Evolutionary conservation across 176 grass and related monocot genomes (phyloP), one percentile per base, ranked within the genome.

Genomic region (Aegilops sharonensis): DNA sequence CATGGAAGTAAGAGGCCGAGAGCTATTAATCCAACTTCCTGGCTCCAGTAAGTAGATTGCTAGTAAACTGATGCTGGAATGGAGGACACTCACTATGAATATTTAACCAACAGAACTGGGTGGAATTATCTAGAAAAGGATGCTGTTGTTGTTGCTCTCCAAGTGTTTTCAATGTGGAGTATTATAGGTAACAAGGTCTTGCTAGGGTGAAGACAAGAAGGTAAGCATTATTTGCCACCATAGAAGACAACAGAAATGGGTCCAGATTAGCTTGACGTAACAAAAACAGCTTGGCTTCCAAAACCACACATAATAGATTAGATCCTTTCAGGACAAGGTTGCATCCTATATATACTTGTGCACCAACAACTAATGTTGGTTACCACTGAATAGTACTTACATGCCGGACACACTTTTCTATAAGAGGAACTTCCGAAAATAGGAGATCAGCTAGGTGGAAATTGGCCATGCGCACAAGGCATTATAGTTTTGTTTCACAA

Each of bases 101-200:
- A 69, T 35, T 69, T 47, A 9, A 34, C 60, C 54, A 47, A 81
- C 13, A 73, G 4, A 9, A 20, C 17, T 39, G 21, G 15, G 18
- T 23, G 27, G 27, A 63, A 48, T 20, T 32, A 25, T 72, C 20
- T 61, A 45, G 20, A 32, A 35, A 52, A 21, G 39, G 34, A 52
- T 54, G n/a, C 9, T 85, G 62, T 32, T 77, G 31, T 1, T 34
- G 50, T 74, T 74, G 20, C 21, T 52, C 54, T 24, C 9, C 39
- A 4, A 3, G 13, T 50, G 4, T 34, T 59, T 30, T 31, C 18
- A 76, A 5, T 18, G 12, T 23, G 9, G n/a, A 17, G 21, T 42
- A 85, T 34, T 81, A 39, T 76, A 85, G 35, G 72, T 20, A 77
- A 81, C 11, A 70, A 65, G 8, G 45, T 60, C 6, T 35, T 8